phyloP scores from a whole-genome alignment of 2,329 filamentous ascomycete species.

The Leptographium wingfieldii region DNA sequence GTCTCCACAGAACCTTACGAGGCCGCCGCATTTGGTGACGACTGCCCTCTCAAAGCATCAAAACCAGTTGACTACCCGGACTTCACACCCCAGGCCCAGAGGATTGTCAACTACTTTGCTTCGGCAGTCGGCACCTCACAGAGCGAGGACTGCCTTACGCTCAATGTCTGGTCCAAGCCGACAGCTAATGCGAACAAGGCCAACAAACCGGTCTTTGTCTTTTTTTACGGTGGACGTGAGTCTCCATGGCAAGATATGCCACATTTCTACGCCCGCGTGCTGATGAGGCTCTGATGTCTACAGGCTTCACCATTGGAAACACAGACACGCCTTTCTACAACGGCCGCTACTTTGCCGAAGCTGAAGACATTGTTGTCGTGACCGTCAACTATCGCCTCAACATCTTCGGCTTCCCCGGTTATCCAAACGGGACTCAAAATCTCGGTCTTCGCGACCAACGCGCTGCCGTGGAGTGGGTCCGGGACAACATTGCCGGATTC shows the following conservation, averaged over 20 bases:
- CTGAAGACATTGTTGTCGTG: slow-evolving; percentile 31
- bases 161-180: slow-evolving; percentile 25
- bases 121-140: slow-evolving; percentile 14
- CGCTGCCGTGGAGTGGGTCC: slow-evolving; percentile 35
- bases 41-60: slow-evolving; percentile 15
- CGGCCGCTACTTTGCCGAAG: slow-evolving; percentile 28
- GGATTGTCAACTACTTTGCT: slow-evolving; percentile 14
- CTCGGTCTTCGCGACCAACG: slow-evolving; percentile 37
- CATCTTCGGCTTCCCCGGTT: slow-evolving; percentile 29
- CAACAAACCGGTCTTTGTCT: slow-evolving; percentile 24
- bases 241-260: background rate
- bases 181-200: slow-evolving; percentile 2
- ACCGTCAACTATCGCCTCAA: slow-evolving; percentile 33
- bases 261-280: too few species aligned
- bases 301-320: slow-evolving; percentile 17
- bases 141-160: slow-evolving; percentile 25
- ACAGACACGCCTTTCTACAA: slow-evolving; percentile 26
- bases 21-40: slow-evolving; percentile 17
- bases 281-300: too few species aligned
- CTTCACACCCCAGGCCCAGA: slow-evolving; percentile 20
- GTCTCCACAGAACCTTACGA: slow-evolving; percentile 9
- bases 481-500: slow-evolving; percentile 31
- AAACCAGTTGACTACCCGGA: slow-evolving; percentile 15
- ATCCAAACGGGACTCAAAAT: slow-evolving; percentile 22
- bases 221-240: slow-evolving; percentile 23